Evolutionary conservation across 2,329 filamentous ascomycete species (phyloP).

Genomic region (Aspergillus japonicus): DNA sequence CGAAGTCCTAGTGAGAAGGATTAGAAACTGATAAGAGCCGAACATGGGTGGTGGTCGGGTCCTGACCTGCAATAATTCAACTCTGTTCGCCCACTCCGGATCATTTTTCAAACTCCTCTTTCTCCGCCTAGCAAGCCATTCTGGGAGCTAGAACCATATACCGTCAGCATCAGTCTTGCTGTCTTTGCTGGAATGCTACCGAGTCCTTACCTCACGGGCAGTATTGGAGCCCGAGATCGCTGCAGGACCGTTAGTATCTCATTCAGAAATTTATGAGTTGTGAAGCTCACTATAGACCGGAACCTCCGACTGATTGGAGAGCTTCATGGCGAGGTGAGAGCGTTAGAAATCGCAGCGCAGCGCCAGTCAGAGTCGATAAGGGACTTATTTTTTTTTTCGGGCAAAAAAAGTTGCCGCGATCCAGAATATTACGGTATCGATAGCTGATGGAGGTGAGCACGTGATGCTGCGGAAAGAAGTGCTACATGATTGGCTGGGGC

Average conservation of each 20-base stretch:
- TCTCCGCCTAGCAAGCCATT: constrained; percentile 88
- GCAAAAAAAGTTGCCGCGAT: constrained; percentile 6
- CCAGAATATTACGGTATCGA: constrained; percentile 19
- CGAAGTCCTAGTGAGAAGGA: constrained; percentile 73
- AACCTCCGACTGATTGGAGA: constrained; percentile 69
- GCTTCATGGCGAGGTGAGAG: constrained; percentile 42
- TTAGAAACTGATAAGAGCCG: neutral
- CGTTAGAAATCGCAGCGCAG: neutral
- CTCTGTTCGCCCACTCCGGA: constrained; percentile 85
- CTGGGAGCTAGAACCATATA: constrained; percentile 65
- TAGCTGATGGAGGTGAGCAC: constrained; percentile 26
- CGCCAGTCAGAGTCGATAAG: neutral
- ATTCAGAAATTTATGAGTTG: neutral
- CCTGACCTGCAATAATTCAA: constrained; percentile 67
- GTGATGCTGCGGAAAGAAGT: constrained; percentile 25
- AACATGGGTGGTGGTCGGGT: neutral
- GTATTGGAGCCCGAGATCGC: constrained; percentile 86
- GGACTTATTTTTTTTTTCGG: constrained; percentile 12
- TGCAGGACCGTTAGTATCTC: neutral
- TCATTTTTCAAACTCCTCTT: constrained; percentile 93
- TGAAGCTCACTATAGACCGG: constrained; percentile 68
- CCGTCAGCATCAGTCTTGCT: neutral
- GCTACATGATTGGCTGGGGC: constrained; percentile 32
- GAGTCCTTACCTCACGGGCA: constrained; percentile 52
- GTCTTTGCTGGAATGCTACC: neutral